phyloP scores from a whole-genome alignment of 2,329 filamentous ascomycete genomes.

The Pseudogymnoascus destructans region DNA sequence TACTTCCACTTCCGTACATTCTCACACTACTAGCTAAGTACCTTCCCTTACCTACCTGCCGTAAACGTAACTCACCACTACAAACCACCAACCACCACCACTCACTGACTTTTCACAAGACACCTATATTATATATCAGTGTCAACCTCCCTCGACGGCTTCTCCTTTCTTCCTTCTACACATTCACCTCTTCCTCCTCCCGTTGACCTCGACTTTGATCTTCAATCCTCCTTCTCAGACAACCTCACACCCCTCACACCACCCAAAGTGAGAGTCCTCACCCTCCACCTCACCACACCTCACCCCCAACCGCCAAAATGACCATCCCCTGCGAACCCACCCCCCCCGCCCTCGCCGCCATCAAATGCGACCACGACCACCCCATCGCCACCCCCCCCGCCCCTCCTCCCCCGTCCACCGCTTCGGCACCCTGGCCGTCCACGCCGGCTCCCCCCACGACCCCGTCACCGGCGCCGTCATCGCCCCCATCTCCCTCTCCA shows the following conservation, averaged over 20 bases:
- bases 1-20: neutral
- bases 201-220: neutral
- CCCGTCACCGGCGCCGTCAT: constrained; percentile 90
- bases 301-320: constrained; percentile 15
- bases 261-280: neutral
- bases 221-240: neutral
- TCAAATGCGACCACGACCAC: constrained; percentile 28
- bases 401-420: constrained; percentile 60
- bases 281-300: neutral
- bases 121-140: neutral
- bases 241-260: neutral
- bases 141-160: neutral
- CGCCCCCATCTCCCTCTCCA: constrained; percentile 88
- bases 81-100: neutral
- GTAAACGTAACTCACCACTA: neutral
- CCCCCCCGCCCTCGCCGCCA: constrained; percentile 54
- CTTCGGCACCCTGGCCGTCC: constrained; percentile 90
- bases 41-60: neutral
- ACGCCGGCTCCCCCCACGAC: constrained; percentile 85
- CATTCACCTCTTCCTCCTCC: neutral
- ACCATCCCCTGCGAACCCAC: constrained; percentile 38
- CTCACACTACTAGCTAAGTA: neutral
- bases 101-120: neutral
- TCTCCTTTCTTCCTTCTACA: neutral
- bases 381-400: constrained; percentile 54